phyloP scores from a whole-genome alignment of 352 stramenopile genomes.

The Globisporangium echinulatum region DNA sequence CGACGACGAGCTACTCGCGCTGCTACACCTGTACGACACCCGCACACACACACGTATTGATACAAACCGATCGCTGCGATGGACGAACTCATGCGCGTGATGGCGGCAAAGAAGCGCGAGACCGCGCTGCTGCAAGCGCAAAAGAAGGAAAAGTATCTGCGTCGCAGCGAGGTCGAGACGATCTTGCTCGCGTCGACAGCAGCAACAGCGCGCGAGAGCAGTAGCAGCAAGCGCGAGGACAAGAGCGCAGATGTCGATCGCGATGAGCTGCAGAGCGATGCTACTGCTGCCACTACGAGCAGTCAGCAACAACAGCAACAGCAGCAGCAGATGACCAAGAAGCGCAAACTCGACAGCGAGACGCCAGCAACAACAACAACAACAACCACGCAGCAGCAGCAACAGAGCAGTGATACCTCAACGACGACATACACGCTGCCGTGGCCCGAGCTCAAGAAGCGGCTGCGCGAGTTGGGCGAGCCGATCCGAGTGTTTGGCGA shows the following conservation, averaged over 20 bases:
- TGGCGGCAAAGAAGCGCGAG: conserved; percentile 81
- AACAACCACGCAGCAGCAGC: neutral
- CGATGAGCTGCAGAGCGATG: neutral
- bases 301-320: conserved; percentile 2
- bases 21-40: neutral
- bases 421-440: conserved; percentile 30
- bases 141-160: conserved; percentile 77
- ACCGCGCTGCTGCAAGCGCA: conserved; percentile 41
- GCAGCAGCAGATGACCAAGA: conserved; percentile 25
- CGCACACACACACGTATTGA: neutral
- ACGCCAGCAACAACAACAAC: conserved; percentile 1
- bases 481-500: conserved; percentile 89
- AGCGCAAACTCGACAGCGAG: conserved; percentile 31
- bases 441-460: conserved; percentile 71
- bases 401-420: neutral
- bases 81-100: conserved; percentile 65
- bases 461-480: conserved; percentile 72
- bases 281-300: neutral
- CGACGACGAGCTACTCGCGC: no score
- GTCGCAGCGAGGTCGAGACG: conserved; percentile 65
- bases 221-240: conserved; percentile 7
- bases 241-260: neutral
- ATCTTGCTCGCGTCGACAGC: conserved; percentile 30
- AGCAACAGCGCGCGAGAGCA: conserved; percentile 3
- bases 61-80: conserved; percentile 19